A percentile compares a stretch with the other conserved stretches of the same genome.
Conservation (phyloP, 495 filamentous ascomycete species). For the Penicillium steckii region DNA sequence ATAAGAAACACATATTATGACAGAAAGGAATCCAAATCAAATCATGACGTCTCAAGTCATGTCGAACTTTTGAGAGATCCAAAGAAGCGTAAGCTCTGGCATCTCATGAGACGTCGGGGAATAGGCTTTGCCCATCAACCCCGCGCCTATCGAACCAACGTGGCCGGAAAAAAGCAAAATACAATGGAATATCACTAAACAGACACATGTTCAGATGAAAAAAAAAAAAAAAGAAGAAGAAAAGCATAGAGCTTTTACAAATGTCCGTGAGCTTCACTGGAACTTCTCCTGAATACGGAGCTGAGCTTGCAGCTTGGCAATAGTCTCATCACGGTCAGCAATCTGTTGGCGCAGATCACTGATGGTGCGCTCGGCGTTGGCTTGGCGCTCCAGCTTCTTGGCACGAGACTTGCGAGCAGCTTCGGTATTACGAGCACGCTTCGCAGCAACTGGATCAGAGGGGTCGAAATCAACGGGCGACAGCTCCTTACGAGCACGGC, state of each 20-base stretch:
- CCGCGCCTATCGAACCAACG: constrained; percentile 31
- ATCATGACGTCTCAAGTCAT: constrained; percentile 20
- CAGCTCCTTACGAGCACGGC: constrained; percentile 75
- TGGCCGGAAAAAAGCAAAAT: constrained; percentile 6
- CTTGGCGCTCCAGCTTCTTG: constrained; percentile 70
- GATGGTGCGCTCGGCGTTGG: constrained; percentile 57
- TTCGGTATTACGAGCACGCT: constrained; percentile 93
- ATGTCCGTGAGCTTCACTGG: constrained; percentile 15
- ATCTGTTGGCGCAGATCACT: constrained; percentile 46
- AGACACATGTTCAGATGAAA: constrained; percentile 8
- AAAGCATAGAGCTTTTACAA: neutral
- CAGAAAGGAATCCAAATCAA: constrained; percentile 21
- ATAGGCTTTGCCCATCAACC: constrained; percentile 32
- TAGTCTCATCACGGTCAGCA: constrained; percentile 59
- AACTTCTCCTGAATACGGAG: constrained; percentile 17
- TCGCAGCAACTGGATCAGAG: constrained; percentile 75
- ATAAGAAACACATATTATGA: constrained; percentile 19
- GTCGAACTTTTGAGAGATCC: constrained; percentile 26
- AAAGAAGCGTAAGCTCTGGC: constrained; percentile 11
- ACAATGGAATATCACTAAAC: constrained; percentile 11
- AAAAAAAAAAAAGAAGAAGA: too few species aligned
- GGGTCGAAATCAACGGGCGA: constrained; percentile 62
- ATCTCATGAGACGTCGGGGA: constrained; percentile 30
- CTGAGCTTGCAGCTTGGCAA: constrained; percentile 46
- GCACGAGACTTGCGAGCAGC: constrained; percentile 93